phyloP scores from a whole-genome alignment of 2,329 filamentous ascomycete species.

The Aureobasidium mangrovei region DNA sequence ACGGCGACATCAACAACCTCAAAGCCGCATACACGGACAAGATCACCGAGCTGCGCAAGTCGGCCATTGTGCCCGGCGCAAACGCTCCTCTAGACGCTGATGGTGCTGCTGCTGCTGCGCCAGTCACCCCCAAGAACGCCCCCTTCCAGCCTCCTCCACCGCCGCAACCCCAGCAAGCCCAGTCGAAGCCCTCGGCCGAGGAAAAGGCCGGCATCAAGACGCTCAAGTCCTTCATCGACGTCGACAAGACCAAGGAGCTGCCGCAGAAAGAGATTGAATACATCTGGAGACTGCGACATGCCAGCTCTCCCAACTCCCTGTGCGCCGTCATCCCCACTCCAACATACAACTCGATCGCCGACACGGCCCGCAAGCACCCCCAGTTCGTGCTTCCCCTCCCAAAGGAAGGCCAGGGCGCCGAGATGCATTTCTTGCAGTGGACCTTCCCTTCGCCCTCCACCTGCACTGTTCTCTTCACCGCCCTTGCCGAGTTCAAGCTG shows the following conservation, averaged over 20 bases:
- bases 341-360: slow-evolving; percentile 65
- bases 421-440: slow-evolving; percentile 97
- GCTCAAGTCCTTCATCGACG: slow-evolving; percentile 62
- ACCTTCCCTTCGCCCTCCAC: slow-evolving; percentile 64
- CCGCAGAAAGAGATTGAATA: slow-evolving; percentile 74
- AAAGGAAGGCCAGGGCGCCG: slow-evolving; percentile 58
- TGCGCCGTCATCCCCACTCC: slow-evolving; percentile 69
- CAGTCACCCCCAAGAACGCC: slow-evolving; percentile 21
- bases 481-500: slow-evolving; percentile 85
- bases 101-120: slow-evolving; percentile 11
- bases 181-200: slow-evolving; percentile 25
- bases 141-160: slow-evolving; percentile 29
- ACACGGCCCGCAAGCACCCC: slow-evolving; percentile 64
- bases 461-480: slow-evolving; percentile 71
- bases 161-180: slow-evolving; percentile 25
- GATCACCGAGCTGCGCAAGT: slow-evolving; percentile 62
- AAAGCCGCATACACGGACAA: slow-evolving; percentile 78
- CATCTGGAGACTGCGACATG: slow-evolving; percentile 85
- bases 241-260: slow-evolving; percentile 65
- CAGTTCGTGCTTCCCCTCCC: slow-evolving; percentile 87
- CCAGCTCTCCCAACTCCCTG: slow-evolving; percentile 62
- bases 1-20: slow-evolving; percentile 62
- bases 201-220: slow-evolving; percentile 49
- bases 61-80: slow-evolving; percentile 49
- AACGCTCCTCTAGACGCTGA: slow-evolving; percentile 34